Percentiles rank a stretch among this genome's conserved stretches.
Conservation (phyloP, 371 early-diverging fungal species). For the Paraphysoderma sedebokerense region DNA sequence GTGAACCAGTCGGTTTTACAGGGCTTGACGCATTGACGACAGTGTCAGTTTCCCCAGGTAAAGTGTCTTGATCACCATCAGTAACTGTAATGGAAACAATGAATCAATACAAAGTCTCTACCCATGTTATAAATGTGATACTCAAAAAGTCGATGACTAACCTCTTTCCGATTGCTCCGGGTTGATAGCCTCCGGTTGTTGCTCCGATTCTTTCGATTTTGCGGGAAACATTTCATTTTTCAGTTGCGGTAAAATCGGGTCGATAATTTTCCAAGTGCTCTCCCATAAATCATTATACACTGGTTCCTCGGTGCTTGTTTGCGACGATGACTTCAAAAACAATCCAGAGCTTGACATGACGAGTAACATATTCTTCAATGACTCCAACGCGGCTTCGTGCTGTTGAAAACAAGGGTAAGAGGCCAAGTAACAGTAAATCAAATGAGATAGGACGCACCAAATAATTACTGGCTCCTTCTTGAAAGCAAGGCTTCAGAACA, state of each 20-base stretch:
- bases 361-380: conserved; percentile 50
- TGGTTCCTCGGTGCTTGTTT: conserved; percentile 8
- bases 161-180: too few relatives aligned
- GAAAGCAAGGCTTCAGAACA: conserved; percentile 15
- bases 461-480: conserved; percentile 26
- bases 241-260: background rate
- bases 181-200: too few relatives aligned
- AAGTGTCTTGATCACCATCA: too few relatives aligned
- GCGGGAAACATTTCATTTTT: background rate
- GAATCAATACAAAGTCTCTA: too few relatives aligned
- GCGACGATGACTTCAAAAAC: too few relatives aligned
- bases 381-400: conserved; percentile 44
- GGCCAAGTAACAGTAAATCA: background rate
- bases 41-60: too few relatives aligned
- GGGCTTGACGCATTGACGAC: too few relatives aligned
- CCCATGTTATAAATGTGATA: too few relatives aligned
- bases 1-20: too few relatives aligned
- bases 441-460: conserved; percentile 6
- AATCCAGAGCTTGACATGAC: conserved; percentile 43
- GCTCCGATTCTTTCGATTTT: too few relatives aligned
- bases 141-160: too few relatives aligned
- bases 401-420: conserved; percentile 4
- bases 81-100: too few relatives aligned
- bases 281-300: background rate
- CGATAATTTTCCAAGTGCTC: background rate